phyloP scores from a whole-genome alignment of 116 monocot species.

The Dioscorea cayenensis region DNA sequence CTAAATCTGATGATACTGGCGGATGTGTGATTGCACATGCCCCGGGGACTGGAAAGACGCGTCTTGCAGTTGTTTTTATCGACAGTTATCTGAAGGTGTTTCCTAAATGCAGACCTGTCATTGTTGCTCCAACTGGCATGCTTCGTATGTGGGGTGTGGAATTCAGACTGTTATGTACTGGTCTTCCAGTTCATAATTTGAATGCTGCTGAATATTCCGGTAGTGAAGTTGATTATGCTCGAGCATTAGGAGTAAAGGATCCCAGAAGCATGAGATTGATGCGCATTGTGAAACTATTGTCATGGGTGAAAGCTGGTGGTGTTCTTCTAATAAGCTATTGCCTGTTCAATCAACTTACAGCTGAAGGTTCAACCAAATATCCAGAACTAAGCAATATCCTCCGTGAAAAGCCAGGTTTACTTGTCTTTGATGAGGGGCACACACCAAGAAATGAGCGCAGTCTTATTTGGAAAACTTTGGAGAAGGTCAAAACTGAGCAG shows the following conservation, averaged over 20 bases:
- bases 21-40: conserved; percentile 88
- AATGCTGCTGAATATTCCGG: conserved; percentile 29
- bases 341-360: conserved; percentile 40
- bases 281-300: conserved; percentile 41
- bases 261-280: conserved; percentile 12
- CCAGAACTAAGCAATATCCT: conserved; percentile 28
- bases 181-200: conserved; percentile 53
- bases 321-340: conserved; percentile 61
- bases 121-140: conserved; percentile 63
- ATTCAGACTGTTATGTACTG: conserved; percentile 46
- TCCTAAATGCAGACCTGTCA: conserved; percentile 56
- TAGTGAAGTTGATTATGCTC: conserved; percentile 28
- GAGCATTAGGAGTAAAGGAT: conserved; percentile 19
- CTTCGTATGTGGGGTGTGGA: conserved; percentile 66
- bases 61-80: conserved; percentile 57
- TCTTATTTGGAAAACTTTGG: conserved; percentile 48
- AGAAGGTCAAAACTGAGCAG: conserved; percentile 41
- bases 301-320: conserved; percentile 38
- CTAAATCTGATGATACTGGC: conserved; percentile 25
- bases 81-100: conserved; percentile 57
- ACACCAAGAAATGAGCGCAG: conserved; percentile 61
- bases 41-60: conserved; percentile 81
- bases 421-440: conserved; percentile 85
- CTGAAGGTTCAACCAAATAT: conserved; percentile 8
- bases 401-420: conserved; percentile 49